Evolutionary conservation across 2,329 filamentous ascomycete species (phyloP), one percentile per base, ranked within the genome.

Genomic region (Phymatotrichopsis omnivora): DNA sequence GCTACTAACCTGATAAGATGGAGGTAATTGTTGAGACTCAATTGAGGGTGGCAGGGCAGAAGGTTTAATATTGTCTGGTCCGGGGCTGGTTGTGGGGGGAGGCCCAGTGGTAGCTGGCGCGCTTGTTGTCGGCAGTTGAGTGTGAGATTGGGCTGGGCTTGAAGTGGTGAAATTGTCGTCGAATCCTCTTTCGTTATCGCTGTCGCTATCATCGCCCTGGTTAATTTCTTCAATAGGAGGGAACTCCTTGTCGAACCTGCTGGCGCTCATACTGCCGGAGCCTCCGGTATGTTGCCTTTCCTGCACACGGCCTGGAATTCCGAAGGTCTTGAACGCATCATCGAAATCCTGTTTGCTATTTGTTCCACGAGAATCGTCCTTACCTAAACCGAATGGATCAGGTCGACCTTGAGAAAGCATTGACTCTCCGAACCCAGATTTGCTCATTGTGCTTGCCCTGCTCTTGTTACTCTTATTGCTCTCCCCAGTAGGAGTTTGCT

Each of bases 141-240:
- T 65, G 56, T 60, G 66, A 62, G 51, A 43, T 27, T 52, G 29
- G 29, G 37, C 39, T 42, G 51, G 42, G 32, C 67, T 72, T 23
- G 75, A 73, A 11, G 83, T 77, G 0, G 82, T 80, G 61, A 96
- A 96, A 63, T 95, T 81, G 60, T 98, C 91, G 38, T 93, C 89
- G 60, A 96, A 96, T 0, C 87, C 85, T 31, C 84, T 85, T 36
- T 85, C 83, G 49, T 76, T 82, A 43, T 78, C 80, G 23, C 80
- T 81, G 47, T 93, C 85, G 23, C 82, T 87, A n/a, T 93, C 81
- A 19, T 89, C 84, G 46, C 87, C 82, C 23, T 77, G 73, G 51
- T 83, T 81, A 47, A 95, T 67, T 61, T 89, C 85, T n/a, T 81
- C 79, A 49, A 96, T 94, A 1, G 89, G 91, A 24, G 91, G 91